Evolutionary conservation across 768 basidiomycete species (phyloP), one percentile per base, ranked within the genome.

Genomic region (Termitomyces sp.): DNA sequence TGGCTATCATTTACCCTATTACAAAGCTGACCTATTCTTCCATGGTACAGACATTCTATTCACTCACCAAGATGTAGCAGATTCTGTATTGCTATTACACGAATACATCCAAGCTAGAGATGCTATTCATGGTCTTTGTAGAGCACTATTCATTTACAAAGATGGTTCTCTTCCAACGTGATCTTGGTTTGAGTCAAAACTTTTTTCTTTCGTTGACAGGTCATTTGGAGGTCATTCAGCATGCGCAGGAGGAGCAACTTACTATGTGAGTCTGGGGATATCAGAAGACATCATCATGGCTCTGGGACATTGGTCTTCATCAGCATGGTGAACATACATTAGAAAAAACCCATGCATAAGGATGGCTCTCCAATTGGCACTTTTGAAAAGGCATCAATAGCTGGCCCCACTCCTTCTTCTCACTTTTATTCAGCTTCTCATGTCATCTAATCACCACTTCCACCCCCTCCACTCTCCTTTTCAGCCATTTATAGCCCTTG

Each of bases 21-120:
- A 72, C 50, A 72, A 72, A 43, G 52, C 56, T 3, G 62, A 72
- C 50, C 64, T 61, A 8, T 70, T 72, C 53, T 70, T 64, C 38
- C 60, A 48, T 0, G 69, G 70, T 0, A 65, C 67, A 2, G 60
- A 67, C 29, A 59, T 70, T 32, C 52, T 69, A 0, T 57, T 69
- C 17, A 54, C 59, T 4, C 7, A 16, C 1, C 63, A 67, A 45
- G 46, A 61, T 4, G 43, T 63, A 50, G 68, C 62, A 3, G 53
- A 67, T 12, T 56, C 59, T 0, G 62, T 70, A 6, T 11, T 27
- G 0, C 60, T 68, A 3, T 47, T 69, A 1, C 37, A 31, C 8
- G 10, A 53, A 7, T 69, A 69, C 34, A 41, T 49, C 7, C 12
- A 12, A 4, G 16, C 5, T 14, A 47, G 64, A 10, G 66, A 70